These are phyloP conservation scores for Echium plantagineum DNA, from an alignment of 257 asterid genomes.

Conservation along the genomic window DNA sequence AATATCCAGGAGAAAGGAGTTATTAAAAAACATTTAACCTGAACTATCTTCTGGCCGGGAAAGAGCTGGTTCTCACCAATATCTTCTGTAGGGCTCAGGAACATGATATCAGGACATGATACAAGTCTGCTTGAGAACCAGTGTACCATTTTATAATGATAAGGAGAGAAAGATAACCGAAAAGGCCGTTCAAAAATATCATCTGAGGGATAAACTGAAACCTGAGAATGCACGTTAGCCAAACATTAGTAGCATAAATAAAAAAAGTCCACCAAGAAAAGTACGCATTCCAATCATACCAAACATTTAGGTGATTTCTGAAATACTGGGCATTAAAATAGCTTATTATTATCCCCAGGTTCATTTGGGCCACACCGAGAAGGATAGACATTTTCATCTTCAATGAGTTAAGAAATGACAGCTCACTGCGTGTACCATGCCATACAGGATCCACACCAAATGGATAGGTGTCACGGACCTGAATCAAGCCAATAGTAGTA, in stretches of 20 bases:
- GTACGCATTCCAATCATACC: constrained; percentile 37
- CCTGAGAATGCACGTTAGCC: constrained; percentile 47
- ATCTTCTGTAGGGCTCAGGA: constrained; percentile 87
- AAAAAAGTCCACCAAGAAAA: not conserved
- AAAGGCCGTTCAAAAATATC: constrained; percentile 78
- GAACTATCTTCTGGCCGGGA: constrained; percentile 74
- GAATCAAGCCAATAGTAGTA: constrained; percentile 76
- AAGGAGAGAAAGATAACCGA: constrained; percentile 87
- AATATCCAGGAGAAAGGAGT: not conserved
- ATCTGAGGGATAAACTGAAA: constrained; percentile 89
- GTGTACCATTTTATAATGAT: constrained; percentile 88
- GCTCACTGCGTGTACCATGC: constrained; percentile 94
- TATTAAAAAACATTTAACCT: constrained; percentile 35
- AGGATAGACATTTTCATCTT: constrained; percentile 99
- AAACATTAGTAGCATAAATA: not conserved
- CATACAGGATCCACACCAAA: constrained; percentile 97
- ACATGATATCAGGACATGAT: constrained; percentile 99
- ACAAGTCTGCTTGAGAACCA: constrained; percentile 92
- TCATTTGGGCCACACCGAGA: constrained; percentile 96
- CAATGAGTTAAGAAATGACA: constrained; percentile 85
- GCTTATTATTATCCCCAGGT: constrained; percentile 90
- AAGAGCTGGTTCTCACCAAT: constrained; percentile 93
- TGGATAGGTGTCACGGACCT: constrained; percentile 74
- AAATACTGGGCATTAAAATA: constrained; percentile 73
- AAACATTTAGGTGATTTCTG: constrained; percentile 57